Evolutionary conservation across 257 asterid genomes (phyloP), one percentile per base, ranked within the genome.

Genomic region (Dorcoceras hygrometricum): DNA sequence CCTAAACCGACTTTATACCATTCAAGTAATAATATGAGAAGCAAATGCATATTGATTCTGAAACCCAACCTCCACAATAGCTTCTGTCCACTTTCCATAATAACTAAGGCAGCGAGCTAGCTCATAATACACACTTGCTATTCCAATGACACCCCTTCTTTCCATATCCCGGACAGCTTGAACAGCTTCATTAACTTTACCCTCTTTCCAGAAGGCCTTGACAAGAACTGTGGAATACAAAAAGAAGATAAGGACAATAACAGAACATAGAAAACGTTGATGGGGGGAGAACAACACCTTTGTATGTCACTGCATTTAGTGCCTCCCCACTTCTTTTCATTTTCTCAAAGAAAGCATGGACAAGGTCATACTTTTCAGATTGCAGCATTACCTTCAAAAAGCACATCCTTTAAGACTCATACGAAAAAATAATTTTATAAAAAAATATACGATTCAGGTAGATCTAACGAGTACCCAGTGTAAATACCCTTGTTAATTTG

Each of bases 101-200:
- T 81, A 83, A 87, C 96, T 88, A 80, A 94, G 99, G 80, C 99
- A 94, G 34, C 99, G 85, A 76, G 97, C 97, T 26, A 94, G 82
- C 79, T 94, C 99, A 68, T 85, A 90, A 78, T 94, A 94, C n/a
- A 94, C 96, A 75, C 86, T 79, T 36, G 95, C 76, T 3, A 72
- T 80, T 75, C 97, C 99, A 63, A 88, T 76, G 39, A 94, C 76
- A 24, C 99, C 99, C 73, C 88, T 86, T 74, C 77, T 80, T 80
- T 90, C 97, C 99, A 94, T 90, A 62, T 90, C 95, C 78, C 97
- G 75, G 63, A 88, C 97, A 0, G 95, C 95, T 74, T 78, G 75
- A 76, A 90, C 79, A 65, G 97, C 97, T 76, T 90, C 96, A 68
- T 76, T 55, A 36, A 80, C 87, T 86, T 84, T 90, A 61, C 92